phyloP scores from a whole-genome alignment of 1,284 basidiomycete genomes.

The Mycena citricolor region DNA sequence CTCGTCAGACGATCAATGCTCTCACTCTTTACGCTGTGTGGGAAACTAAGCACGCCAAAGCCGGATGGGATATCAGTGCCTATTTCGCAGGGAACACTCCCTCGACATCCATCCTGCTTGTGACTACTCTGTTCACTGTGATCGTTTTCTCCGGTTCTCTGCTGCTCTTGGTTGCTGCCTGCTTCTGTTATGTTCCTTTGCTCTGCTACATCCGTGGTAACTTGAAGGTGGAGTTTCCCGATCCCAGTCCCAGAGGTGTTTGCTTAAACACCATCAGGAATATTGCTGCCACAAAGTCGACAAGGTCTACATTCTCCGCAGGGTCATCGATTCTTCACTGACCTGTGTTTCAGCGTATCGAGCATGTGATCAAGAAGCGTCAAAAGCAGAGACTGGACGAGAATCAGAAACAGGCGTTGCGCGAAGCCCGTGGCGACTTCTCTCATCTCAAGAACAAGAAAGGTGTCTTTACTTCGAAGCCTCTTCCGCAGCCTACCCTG shows the following conservation, averaged over 20 bases:
- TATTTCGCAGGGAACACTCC: slow-evolving; percentile 70
- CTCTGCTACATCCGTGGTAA: slow-evolving; percentile 96
- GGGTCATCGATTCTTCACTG: slow-evolving; percentile 11
- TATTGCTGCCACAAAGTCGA: slow-evolving; percentile 99
- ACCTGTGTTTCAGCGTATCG: slow-evolving; percentile 65
- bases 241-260: slow-evolving; percentile 8
- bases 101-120: slow-evolving; percentile 81
- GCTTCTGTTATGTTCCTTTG: slow-evolving; percentile 87
- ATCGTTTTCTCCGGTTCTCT: slow-evolving; percentile 85
- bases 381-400: slow-evolving; percentile 85
- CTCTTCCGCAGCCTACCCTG: slow-evolving; percentile 93
- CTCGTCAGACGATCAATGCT: slow-evolving; percentile 95
- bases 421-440: slow-evolving; percentile 87
- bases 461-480: slow-evolving; percentile 78
- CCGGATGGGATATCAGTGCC: slow-evolving; percentile 61
- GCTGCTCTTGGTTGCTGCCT: slow-evolving; percentile 80
- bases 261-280: slow-evolving; percentile 55
- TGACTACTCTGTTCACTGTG: slow-evolving; percentile 90
- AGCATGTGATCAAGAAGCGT: slow-evolving; percentile 89
- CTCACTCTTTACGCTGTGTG: slow-evolving; percentile 92
- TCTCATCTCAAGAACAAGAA: slow-evolving; percentile 94
- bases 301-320: slow-evolving; percentile 59
- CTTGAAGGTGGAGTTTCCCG: slow-evolving; percentile 65
- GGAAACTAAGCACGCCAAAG: slow-evolving; percentile 68
- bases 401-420: slow-evolving; percentile 82